These are phyloP conservation scores for Lodderomyces oxycetoniae DNA, from an alignment of 1,139 yeast species.

Conservation along the genomic window DNA sequence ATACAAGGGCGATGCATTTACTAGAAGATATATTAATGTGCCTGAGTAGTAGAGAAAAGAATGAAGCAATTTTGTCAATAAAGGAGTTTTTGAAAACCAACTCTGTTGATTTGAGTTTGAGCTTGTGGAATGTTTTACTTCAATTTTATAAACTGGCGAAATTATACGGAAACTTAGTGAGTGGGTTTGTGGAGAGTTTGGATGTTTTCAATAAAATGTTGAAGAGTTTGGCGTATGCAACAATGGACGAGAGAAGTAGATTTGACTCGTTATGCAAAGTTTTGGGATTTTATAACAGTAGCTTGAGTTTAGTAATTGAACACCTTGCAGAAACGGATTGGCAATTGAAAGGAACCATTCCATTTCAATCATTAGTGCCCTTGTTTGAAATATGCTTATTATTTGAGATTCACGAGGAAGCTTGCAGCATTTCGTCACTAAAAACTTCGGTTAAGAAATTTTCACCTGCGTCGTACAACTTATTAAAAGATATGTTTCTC, in stretches of 20 bases:
- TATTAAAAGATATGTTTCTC: conserved; percentile 48
- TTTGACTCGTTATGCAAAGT: conserved; percentile 23
- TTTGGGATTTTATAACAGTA: conserved; percentile 31
- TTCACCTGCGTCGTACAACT: conserved; percentile 31
- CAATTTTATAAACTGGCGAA: conserved; percentile 43
- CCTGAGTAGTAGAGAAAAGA: conserved; percentile 7
- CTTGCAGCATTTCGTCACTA: conserved; percentile 35
- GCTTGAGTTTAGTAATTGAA: conserved; percentile 21
- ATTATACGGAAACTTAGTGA: conserved; percentile 21
- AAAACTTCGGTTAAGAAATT: conserved; percentile 26
- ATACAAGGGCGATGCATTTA: conserved; percentile 46
- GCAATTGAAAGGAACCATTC: conserved; percentile 16
- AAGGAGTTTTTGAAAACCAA: conserved; percentile 56
- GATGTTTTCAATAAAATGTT: conserved; percentile 24
- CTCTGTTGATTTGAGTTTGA: conserved; percentile 61
- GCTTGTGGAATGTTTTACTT: conserved; percentile 72
- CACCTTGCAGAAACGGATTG: conserved; percentile 20
- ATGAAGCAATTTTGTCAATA: conserved; percentile 43
- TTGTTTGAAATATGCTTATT: conserved; percentile 39
- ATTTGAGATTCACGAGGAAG: conserved; percentile 48
- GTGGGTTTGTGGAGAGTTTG: conserved; percentile 52
- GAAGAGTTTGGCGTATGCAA: conserved; percentile 12
- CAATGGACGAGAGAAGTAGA: conserved; percentile 14
- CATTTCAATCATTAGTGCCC: conserved; percentile 6
- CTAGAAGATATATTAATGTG: conserved; percentile 50